These are phyloP conservation scores for Brassica napus DNA, from an alignment of 345 rosid genomes.

Conservation along the genomic window DNA sequence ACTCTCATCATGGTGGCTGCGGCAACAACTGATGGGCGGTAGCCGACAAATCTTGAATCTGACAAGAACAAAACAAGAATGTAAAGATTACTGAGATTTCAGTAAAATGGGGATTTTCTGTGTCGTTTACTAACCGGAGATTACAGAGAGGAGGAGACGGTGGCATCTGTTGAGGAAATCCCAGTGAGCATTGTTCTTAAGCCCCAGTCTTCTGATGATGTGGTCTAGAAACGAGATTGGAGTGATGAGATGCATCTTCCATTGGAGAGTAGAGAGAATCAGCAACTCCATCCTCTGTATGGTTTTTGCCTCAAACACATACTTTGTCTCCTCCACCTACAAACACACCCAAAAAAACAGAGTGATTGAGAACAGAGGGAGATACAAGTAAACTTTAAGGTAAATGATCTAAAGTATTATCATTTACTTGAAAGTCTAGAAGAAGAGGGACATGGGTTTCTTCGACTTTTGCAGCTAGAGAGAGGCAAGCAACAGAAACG, in stretches of 20 bases:
- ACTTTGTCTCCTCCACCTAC: not conserved
- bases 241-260: not conserved
- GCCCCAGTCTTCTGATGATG: not conserved
- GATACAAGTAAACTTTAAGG: not conserved
- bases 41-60: not conserved
- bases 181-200: not conserved
- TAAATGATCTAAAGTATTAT: not conserved
- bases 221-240: not conserved
- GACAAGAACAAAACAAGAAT: not conserved
- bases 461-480: not conserved
- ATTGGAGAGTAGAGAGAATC: not conserved
- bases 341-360: not conserved
- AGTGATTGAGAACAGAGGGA: not conserved
- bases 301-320: not conserved
- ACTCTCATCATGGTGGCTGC: not conserved
- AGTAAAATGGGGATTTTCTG: not conserved
- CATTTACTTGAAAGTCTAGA: not conserved
- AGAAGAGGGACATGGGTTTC: constrained; percentile 1
- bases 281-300: constrained; percentile 1
- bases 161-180: not conserved
- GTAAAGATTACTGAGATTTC: not conserved
- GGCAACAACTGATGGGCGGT: not conserved
- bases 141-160: not conserved
- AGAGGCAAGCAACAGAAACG: not conserved
- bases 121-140: not conserved